Conservation (phyloP, 768 basidiomycete species). For the Pisolithus tinctorius region DNA sequence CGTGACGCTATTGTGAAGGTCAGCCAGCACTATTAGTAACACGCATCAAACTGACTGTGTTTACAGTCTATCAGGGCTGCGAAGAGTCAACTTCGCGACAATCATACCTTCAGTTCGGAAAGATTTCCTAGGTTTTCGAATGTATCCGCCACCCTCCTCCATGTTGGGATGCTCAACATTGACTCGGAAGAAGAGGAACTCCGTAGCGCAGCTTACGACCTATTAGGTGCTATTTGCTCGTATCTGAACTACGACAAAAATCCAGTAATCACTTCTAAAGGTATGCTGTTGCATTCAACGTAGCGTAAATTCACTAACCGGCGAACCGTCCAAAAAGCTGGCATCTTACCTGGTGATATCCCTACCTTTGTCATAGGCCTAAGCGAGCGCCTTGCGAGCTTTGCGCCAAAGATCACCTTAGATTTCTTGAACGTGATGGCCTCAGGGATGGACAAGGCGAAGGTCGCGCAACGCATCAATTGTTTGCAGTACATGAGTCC, state of each 20-base stretch:
- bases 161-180: conserved; percentile 77
- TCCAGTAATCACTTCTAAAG: conserved; percentile 63
- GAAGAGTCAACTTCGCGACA: conserved; percentile 61
- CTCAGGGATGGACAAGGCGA: conserved; percentile 47
- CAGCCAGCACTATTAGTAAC: neutral
- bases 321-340: conserved; percentile 35
- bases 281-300: conserved; percentile 30
- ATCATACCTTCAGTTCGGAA: conserved; percentile 44
- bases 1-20: conserved; percentile 77
- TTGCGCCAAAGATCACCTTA: conserved; percentile 76
- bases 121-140: conserved; percentile 76
- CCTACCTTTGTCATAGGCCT: conserved; percentile 54
- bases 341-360: conserved; percentile 64
- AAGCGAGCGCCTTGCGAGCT: conserved; percentile 65
- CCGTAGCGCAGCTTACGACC: conserved; percentile 72
- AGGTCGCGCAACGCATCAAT: conserved; percentile 50
- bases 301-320: neutral
- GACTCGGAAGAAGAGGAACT: conserved; percentile 69
- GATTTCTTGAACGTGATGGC: conserved; percentile 88
- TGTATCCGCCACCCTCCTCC: conserved; percentile 80
- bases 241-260: conserved; percentile 74
- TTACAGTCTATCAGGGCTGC: conserved; percentile 65
- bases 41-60: neutral
- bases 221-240: conserved; percentile 69
- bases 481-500: conserved; percentile 81